Evolutionary conservation across 2,329 filamentous ascomycete species (phyloP).

Genomic region (Camptophora hylomeconis): DNA sequence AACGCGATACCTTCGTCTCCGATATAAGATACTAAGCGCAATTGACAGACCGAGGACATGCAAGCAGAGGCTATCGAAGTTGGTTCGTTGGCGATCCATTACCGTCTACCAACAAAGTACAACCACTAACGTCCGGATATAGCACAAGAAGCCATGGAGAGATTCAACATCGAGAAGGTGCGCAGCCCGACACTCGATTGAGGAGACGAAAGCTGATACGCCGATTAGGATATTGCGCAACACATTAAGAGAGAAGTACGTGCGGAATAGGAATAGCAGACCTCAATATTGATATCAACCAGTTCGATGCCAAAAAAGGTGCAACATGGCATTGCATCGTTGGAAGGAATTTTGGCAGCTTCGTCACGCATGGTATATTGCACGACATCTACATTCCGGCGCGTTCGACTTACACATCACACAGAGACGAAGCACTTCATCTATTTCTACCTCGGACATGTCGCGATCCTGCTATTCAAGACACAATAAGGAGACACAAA

Average conservation of each 20-base stretch:
- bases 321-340: constrained; percentile 99
- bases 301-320: constrained; percentile 96
- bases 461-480: constrained; percentile 96
- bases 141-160: constrained; percentile 61
- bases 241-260: constrained; percentile 85
- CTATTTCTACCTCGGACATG: constrained; percentile 99
- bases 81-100: constrained; percentile 42
- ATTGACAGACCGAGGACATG: constrained; percentile 79
- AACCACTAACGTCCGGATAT: too few relatives aligned
- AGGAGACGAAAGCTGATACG: constrained; percentile 3
- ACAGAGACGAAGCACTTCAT: constrained; percentile 99
- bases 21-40: constrained; percentile 9
- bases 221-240: constrained; percentile 75
- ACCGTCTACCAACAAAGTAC: constrained; percentile 2
- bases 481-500: constrained; percentile 58
- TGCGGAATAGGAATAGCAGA: constrained; percentile 16
- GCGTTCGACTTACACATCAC: not conserved
- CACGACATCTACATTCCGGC: constrained; percentile 8
- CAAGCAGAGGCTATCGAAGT: constrained; percentile 90
- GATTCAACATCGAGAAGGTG: constrained; percentile 61
- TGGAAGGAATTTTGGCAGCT: constrained; percentile 95
- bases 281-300: constrained; percentile 12
- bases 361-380: constrained; percentile 81
- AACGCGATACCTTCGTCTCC: too few relatives aligned
- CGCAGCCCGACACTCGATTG: constrained; percentile 2